These are phyloP conservation scores for Sparassis latifolia DNA, from an alignment of 1,284 basidiomycete genomes.

Conservation along the genomic window DNA sequence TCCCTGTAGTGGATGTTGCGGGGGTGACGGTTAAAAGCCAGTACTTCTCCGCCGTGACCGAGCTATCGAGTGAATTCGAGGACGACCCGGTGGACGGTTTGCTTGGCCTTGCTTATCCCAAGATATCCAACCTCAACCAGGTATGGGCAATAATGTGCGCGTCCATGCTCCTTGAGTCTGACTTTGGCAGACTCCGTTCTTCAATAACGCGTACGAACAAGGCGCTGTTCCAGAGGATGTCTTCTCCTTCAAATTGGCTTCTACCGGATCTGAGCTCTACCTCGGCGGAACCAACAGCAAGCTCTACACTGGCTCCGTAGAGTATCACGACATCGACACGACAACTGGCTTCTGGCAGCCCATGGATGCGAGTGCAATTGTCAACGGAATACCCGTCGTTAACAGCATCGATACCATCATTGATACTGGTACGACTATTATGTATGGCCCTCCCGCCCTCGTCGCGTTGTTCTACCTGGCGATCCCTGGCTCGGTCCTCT, in stretches of 20 bases:
- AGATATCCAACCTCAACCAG: constrained; percentile 11
- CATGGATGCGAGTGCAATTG: constrained; percentile 26
- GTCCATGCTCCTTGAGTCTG: neutral
- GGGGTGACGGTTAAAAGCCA: constrained; percentile 18
- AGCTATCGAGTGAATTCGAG: constrained; percentile 10
- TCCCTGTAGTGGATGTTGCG: constrained; percentile 6
- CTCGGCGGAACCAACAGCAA: constrained; percentile 45
- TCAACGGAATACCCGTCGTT: constrained; percentile 21
- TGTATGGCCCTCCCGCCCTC: constrained; percentile 38
- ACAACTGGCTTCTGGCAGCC: constrained; percentile 36
- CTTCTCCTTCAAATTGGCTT: constrained; percentile 51
- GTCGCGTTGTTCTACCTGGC: constrained; percentile 36
- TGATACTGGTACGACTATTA: constrained; percentile 43
- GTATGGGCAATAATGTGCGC: neutral
- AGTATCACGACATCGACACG: constrained; percentile 8
- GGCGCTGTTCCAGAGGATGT: constrained; percentile 30
- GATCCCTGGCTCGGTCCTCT: constrained; percentile 33
- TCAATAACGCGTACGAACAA: constrained; percentile 39
- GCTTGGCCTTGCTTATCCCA: constrained; percentile 19
- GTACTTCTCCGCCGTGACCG: constrained; percentile 13
- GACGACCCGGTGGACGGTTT: constrained; percentile 16
- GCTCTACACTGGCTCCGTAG: constrained; percentile 33
- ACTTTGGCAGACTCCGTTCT: constrained; percentile 28
- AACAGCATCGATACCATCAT: constrained; percentile 28
- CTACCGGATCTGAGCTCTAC: constrained; percentile 41